These are phyloP conservation scores for Crucibulum laeve DNA, from an alignment of 768 basidiomycete genomes.

Conservation along the genomic window DNA sequence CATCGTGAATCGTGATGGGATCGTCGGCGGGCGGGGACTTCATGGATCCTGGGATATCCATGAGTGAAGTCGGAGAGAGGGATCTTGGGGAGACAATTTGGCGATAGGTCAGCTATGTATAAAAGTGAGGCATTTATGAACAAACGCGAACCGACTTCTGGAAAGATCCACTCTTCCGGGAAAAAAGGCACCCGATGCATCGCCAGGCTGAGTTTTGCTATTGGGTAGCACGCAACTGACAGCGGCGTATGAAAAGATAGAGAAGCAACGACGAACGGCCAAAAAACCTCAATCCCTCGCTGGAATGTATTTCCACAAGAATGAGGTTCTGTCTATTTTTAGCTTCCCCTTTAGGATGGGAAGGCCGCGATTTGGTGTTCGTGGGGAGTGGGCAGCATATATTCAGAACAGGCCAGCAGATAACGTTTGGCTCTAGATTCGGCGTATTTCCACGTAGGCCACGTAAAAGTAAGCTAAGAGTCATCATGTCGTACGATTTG, in stretches of 20 bases:
- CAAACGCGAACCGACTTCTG: not conserved
- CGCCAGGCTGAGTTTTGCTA: conserved; percentile 4
- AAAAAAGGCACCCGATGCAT: conserved; percentile 3
- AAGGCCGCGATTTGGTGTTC: too few species aligned
- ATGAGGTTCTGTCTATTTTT: conserved; percentile 14
- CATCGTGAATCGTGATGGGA: conserved; percentile 17
- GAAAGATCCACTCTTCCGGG: conserved; percentile 1
- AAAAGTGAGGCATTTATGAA: not conserved
- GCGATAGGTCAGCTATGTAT: conserved; percentile 6
- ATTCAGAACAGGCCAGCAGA: too few species aligned
- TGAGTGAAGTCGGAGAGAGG: conserved; percentile 7
- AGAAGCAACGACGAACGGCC: conserved; percentile 28
- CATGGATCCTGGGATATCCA: conserved; percentile 14
- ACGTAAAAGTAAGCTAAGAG: too few species aligned
- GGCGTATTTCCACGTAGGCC: too few species aligned
- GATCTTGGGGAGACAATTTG: conserved; percentile 5
- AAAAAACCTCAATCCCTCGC: conserved; percentile 31
- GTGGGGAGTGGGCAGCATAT: too few species aligned
- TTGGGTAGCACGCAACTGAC: conserved; percentile 14
- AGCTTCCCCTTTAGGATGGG: conserved; percentile 6
- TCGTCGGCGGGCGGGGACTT: conserved; percentile 10
- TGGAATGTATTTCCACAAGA: not conserved
- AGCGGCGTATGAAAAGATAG: conserved; percentile 12
- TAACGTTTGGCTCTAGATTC: too few species aligned
- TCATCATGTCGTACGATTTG: too few species aligned